A percentile compares a stretch with the other conserved stretches of the same genome.
Evolutionary conservation across 1,139 yeast genomes (phyloP).

Genomic region (Taphrina sp.): DNA sequence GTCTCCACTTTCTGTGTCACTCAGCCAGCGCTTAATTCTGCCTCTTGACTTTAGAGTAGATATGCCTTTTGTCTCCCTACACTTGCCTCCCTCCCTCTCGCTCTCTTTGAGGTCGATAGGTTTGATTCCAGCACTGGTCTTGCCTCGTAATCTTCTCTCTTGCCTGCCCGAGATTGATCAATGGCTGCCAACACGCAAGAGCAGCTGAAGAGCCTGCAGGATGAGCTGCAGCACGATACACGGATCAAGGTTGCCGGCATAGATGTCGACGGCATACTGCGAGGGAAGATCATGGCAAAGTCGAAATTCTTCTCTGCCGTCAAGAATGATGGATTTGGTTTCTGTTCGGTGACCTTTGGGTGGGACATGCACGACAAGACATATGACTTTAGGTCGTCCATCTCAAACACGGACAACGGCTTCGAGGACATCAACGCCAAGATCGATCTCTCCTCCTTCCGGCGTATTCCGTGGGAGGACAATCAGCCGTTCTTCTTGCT

Average conservation of each 20-base stretch:
- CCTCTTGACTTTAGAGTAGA: too few relatives aligned
- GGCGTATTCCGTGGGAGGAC: slow-evolving; percentile 44
- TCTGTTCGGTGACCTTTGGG: slow-evolving; percentile 43
- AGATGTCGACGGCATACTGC: slow-evolving; percentile 46
- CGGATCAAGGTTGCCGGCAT: slow-evolving; percentile 46
- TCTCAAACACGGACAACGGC: slow-evolving; percentile 44
- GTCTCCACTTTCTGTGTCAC: too few relatives aligned
- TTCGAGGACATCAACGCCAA: slow-evolving; percentile 44
- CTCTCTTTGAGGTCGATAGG: too few relatives aligned
- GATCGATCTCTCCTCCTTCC: slow-evolving; percentile 41
- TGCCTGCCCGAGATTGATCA: too few relatives aligned
- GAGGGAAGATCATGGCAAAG: slow-evolving; percentile 45
- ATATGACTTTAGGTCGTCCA: slow-evolving; percentile 41
- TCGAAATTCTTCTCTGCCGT: slow-evolving; percentile 42
- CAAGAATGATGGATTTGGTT: slow-evolving; percentile 43
- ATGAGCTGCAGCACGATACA: slow-evolving; percentile 38
- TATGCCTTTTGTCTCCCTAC: too few relatives aligned
- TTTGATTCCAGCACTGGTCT: too few relatives aligned
- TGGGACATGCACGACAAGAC: slow-evolving; percentile 47
- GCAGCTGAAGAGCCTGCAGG: background rate
- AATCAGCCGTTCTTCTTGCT: slow-evolving; percentile 43
- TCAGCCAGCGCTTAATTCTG: too few relatives aligned
- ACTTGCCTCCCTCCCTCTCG: too few relatives aligned
- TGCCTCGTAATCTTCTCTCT: too few relatives aligned
- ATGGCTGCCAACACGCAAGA: too few relatives aligned